Base-by-base conservation (phyloP, 2,329 filamentous ascomycete species). In the Tothia fuscella region DNA sequence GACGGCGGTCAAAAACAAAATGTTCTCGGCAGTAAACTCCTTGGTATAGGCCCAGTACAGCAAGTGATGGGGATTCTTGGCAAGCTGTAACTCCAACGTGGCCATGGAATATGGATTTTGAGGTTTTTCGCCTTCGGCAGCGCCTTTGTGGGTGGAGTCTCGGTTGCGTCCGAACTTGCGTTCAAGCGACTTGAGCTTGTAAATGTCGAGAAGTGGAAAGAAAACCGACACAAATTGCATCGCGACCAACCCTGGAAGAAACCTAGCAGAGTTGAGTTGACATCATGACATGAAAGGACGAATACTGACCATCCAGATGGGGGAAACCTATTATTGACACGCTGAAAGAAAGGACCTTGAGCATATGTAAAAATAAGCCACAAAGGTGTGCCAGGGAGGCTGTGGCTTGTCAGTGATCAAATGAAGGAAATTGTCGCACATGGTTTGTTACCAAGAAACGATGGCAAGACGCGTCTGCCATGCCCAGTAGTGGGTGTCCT, bases 21-120 rank as follows among this genome's bases (percentile, higher is more conserved):
- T 77, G 52, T 83, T 83, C 55, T 83, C 79, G 12, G 77, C 78
- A 0, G 78, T 81, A 52, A 82, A 82, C 49, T 82, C 79, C 26
- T 71, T 67, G 1, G 73, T 63, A 0, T 78, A 77, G 0, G 79
- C 78, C 53, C 80, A 83, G 40, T 74, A 59, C 43, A 78, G 73
- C 0, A 83, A 65, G 0, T 74, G 72, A 4, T 67, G 62, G 0
- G 75, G 72, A 52, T 80, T 78, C 38, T 67, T 64, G 41, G 68
- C 62, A 0, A 83, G 62, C 4, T 76, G 72, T 45, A 73, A 65
- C 47, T 82, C 77, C 2, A 82, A 66, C 0, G 76, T 74, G 31
- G 66, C 64, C 70, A 80, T 78, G 33, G 72, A 74, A 36, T 72
- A 62, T 49, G 75, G 64, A 6, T 55, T 41, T 47, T 48, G 45